phyloP scores from a whole-genome alignment of 306 rosid genomes.

The Cucurbita maxima region DNA sequence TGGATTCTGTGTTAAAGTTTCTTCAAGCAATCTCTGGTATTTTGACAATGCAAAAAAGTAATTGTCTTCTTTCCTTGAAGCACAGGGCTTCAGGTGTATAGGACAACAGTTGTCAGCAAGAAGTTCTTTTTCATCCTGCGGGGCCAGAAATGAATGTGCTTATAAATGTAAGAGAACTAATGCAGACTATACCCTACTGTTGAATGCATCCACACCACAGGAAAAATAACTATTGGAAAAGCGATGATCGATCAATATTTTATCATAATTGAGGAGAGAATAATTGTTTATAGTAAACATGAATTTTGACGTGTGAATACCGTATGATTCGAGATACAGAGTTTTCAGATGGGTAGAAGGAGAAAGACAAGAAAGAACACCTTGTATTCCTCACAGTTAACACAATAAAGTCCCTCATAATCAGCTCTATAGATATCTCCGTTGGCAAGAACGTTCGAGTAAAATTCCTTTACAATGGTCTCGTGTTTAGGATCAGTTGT shows the following conservation, averaged over 20 bases:
- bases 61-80: constrained; percentile 79
- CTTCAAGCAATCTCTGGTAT: constrained; percentile 66
- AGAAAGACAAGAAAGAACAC: constrained; percentile 17
- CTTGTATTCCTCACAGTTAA: constrained; percentile 95
- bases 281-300: background rate
- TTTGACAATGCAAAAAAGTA: constrained; percentile 82
- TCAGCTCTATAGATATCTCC: constrained; percentile 92
- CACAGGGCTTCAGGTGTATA: constrained; percentile 80
- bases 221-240: background rate
- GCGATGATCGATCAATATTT: background rate
- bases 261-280: background rate
- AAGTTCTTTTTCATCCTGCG: constrained; percentile 86
- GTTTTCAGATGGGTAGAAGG: background rate
- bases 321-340: background rate
- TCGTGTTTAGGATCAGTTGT: constrained; percentile 84
- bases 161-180: background rate
- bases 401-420: constrained; percentile 90
- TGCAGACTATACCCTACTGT: background rate
- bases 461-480: constrained; percentile 84
- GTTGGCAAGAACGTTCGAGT: constrained; percentile 69
- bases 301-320: background rate
- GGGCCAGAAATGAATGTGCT: background rate
- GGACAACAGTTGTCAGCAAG: constrained; percentile 76
- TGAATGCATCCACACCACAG: background rate
- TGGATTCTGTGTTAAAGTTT: constrained; percentile 47